phyloP scores from a whole-genome alignment of 2,329 filamentous ascomycete species.

The Raffaelea albimanens region DNA sequence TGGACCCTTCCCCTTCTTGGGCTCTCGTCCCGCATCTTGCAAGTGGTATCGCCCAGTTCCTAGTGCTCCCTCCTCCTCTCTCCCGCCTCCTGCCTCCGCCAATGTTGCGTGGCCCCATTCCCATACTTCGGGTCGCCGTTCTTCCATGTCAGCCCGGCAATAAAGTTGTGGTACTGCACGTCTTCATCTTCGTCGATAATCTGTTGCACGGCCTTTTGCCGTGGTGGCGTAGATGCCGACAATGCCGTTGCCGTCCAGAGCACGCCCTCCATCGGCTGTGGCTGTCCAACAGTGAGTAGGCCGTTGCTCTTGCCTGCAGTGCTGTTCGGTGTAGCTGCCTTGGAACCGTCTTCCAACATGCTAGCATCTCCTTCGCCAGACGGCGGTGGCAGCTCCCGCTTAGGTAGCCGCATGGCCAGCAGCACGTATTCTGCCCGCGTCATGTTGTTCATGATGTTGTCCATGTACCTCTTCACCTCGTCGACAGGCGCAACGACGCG shows the following conservation, averaged over 20 bases:
- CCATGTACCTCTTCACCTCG: constrained; percentile 58
- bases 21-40: too few relatives aligned
- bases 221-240: background rate
- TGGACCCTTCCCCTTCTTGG: too few relatives aligned
- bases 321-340: background rate
- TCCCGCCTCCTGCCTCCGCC: too few relatives aligned
- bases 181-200: constrained; percentile 25
- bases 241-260: constrained; percentile 13
- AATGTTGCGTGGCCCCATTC: too few relatives aligned
- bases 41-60: too few relatives aligned
- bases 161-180: constrained; percentile 37
- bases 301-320: background rate
- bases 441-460: constrained; percentile 60
- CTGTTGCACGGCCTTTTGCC: constrained; percentile 13
- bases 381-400: constrained; percentile 18
- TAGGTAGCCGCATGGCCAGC: constrained; percentile 56
- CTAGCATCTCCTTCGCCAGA: constrained; percentile 10
- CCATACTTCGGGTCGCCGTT: constrained; percentile 13
- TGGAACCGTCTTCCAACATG: constrained; percentile 18
- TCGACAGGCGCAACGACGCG: constrained; percentile 54
- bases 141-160: constrained; percentile 26
- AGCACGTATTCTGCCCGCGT: constrained; percentile 59
- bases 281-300: constrained; percentile 7
- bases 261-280: constrained; percentile 11
- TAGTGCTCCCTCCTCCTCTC: too few relatives aligned